phyloP scores from a whole-genome alignment of 2,329 filamentous ascomycete genomes.

The Neofusicoccum parvum region DNA sequence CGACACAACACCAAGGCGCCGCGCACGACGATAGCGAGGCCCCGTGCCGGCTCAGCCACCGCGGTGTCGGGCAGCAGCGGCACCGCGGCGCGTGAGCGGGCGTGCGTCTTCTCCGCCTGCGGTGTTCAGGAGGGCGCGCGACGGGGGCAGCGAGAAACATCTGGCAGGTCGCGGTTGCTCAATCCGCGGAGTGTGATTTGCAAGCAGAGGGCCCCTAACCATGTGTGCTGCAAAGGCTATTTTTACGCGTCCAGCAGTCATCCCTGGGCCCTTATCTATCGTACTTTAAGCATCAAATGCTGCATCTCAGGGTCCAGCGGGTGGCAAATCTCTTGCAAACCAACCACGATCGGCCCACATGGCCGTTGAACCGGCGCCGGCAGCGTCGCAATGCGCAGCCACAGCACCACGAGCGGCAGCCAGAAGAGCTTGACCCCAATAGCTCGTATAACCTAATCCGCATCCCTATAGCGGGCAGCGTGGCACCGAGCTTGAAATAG shows the following conservation, averaged over 20 bases:
- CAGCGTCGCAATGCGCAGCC: background rate
- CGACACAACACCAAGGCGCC: constrained; percentile 9
- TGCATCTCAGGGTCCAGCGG: constrained; percentile 16
- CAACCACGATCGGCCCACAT: background rate
- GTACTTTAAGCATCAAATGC: constrained; percentile 17
- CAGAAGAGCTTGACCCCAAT: background rate
- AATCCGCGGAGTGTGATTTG: background rate
- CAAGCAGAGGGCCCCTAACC: background rate
- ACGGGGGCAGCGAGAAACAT: background rate
- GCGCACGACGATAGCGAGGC: background rate
- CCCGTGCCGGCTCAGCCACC: background rate
- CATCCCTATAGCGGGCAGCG: background rate
- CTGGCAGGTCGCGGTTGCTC: background rate
- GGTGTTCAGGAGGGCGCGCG: constrained; percentile 1
- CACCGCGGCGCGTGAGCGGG: background rate
- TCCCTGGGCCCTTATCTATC: constrained; percentile 4
- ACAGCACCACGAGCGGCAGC: background rate
- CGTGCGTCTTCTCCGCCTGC: constrained; percentile 8
- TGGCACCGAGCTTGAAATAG: background rate
- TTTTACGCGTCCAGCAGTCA: background rate
- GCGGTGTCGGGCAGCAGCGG: constrained; percentile 9
- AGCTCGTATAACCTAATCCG: background rate
- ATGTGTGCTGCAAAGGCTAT: constrained; percentile 7
- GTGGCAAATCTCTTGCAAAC: constrained; percentile 8
- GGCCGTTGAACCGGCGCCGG: background rate